Base-by-base conservation (phyloP, 2,329 filamentous ascomycete species). In the Pseudogymnoascus sp. region DNA sequence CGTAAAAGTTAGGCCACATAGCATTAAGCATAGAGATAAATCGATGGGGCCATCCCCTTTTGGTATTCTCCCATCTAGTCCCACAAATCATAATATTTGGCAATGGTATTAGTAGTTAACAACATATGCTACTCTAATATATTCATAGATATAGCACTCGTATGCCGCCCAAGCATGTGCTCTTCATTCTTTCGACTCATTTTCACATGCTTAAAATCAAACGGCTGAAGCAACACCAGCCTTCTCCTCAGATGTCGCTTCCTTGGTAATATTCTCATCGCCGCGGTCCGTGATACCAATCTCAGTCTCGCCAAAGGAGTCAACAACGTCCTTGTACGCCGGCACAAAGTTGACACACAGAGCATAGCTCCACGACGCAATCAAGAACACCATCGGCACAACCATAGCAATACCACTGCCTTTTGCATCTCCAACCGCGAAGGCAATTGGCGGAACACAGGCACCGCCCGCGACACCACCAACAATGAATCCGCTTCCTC, bases 371-470 rank as follows among this genome's bases (percentile, higher is more conserved):
- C 36, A 57, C 2, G 61, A 66, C 34, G 68, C 64, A 11, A 64
- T 62, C 60, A 70, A 70, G 14, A 68, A 68, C 12, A 61, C n/a
- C 59, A 61, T 60, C 16, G 23, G 60, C 5, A 34, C 54, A 62
- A 51, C 63, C 26, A 63, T 40, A 23, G 61, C 26, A 10, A 61
- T 40, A 23, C 37, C 34, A 18, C 31, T 39, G 14, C 59, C 59
- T n/a, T 42, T 61, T 5, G 79, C 79, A 36, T 92, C 89, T 6
- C 86, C 84, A 1, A 86, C 87, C 11, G 79, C 82, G 37, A 88
- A 89, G 1, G 87, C 81, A 39, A 92, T 77, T 0, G 89, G 86
- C 0, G 89, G 89, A 5, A 92, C 86, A 29, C 83, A 80, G 2
- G 89, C 89, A 36, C 79, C 80, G 5, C 80, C 80, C n/a, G 72